Evolutionary conservation across 2,329 filamentous ascomycete species (phyloP).

Genomic region (Colletotrichum godetiae): DNA sequence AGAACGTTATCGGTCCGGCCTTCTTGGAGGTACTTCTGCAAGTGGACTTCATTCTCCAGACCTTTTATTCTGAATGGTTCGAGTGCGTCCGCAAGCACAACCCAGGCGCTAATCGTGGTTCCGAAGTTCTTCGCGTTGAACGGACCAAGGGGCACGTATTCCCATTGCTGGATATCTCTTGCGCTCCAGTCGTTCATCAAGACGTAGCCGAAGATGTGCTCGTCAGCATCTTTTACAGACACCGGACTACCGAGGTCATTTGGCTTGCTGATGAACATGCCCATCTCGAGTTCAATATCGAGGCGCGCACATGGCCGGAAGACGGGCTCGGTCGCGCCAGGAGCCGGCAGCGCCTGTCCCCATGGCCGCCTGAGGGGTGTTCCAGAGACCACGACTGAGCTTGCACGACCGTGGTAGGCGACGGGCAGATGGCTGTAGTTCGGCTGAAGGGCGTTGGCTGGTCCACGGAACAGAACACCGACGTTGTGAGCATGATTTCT

Average conservation of each 20-base stretch:
- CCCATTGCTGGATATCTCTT: constrained; percentile 69
- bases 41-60: constrained; percentile 45
- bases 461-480: constrained; percentile 74
- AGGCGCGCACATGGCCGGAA: constrained; percentile 70
- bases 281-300: constrained; percentile 84
- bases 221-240: constrained; percentile 71
- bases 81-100: constrained; percentile 70
- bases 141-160: constrained; percentile 71
- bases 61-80: constrained; percentile 39
- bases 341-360: constrained; percentile 60
- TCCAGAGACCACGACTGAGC: constrained; percentile 76
- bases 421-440: constrained; percentile 82
- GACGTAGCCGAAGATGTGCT: constrained; percentile 77
- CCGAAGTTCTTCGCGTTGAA: constrained; percentile 72
- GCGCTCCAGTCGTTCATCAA: constrained; percentile 75
- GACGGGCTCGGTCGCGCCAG: constrained; percentile 64
- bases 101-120: constrained; percentile 71
- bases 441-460: constrained; percentile 76
- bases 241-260: constrained; percentile 76
- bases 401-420: constrained; percentile 79
- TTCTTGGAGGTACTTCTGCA: constrained; percentile 66
- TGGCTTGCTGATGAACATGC: constrained; percentile 75
- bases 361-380: constrained; percentile 74
- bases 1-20: constrained; percentile 49
- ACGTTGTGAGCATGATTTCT: constrained; percentile 74